Evolutionary conservation across 177 flowering plant genomes (phyloP).

Genomic region (Vitis hybrid): DNA sequence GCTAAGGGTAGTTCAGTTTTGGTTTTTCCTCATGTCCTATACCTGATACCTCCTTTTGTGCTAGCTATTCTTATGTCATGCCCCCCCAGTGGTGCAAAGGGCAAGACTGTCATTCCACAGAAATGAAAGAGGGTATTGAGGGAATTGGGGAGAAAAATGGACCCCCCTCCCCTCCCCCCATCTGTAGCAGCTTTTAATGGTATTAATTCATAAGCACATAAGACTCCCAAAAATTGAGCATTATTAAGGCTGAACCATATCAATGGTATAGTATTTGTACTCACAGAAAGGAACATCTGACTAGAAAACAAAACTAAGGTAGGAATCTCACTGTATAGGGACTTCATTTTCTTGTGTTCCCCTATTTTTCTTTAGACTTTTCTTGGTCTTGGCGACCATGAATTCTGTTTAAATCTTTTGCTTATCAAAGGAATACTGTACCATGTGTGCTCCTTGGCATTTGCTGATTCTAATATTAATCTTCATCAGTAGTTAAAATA

Average conservation of each 20-base stretch:
- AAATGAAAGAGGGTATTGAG: too few relatives aligned
- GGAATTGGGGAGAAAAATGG: not conserved
- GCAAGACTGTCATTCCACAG: too few relatives aligned
- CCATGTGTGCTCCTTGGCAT: not conserved
- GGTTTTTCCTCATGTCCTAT: not conserved
- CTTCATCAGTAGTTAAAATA: not conserved
- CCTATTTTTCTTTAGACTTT: not conserved
- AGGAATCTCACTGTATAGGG: not conserved
- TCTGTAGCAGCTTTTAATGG: not conserved
- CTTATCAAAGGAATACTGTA: not conserved
- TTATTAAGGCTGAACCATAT: not conserved
- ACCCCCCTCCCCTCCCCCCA: not conserved
- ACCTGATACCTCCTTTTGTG: too few relatives aligned
- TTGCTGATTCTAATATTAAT: not conserved
- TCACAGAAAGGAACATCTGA: not conserved
- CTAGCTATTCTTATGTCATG: too few relatives aligned
- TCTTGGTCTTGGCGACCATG: not conserved
- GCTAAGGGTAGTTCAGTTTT: not conserved
- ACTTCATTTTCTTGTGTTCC: constrained; percentile 1
- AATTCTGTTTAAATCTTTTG: constrained; percentile 1
- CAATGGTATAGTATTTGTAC: not conserved
- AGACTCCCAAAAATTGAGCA: not conserved
- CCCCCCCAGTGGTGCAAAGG: too few relatives aligned
- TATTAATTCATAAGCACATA: not conserved
- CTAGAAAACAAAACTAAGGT: constrained; percentile 11